Evolutionary conservation across 1,139 yeast species (phyloP), one percentile per base, ranked within the genome.

Genomic region (Blastobotrys capitulatus): DNA sequence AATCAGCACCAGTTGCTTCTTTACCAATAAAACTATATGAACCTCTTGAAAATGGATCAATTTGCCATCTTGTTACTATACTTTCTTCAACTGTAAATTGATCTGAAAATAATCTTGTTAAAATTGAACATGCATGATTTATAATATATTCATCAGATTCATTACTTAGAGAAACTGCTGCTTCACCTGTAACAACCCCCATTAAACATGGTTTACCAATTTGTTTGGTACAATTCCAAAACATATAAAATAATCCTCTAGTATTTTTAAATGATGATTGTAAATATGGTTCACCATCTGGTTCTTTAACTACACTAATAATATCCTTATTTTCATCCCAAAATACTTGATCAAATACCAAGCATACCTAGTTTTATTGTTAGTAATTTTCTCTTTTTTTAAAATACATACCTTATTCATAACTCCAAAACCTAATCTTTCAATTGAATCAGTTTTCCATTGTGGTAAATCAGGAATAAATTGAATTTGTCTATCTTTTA

Each of bases 391-490:
- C 43, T 32, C 22, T 27, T 16, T 9, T 35, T n/a, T 18, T 42
- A 6, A 9, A 27, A 38, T 20, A 45, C 60, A 38, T 16, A 63
- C 68, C 56, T 72, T 72, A 58, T 72, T 72, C 37, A 68, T 63
- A 13, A 65, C 68, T 1, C 76, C 76, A 48, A 65, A 70, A 2
- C 73, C 74, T 5, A 72, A 61, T 1, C 71, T 60, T 48, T 65
- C 67, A 38, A 72, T 71, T 22, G 73, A 65, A 46, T 68, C 69
- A 7, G 63, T 54, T 50, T 72, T 72, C 72, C 73, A 68, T 38
- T 67, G 70, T 8, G 76, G 76, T 15, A 72, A 54, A 44, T 69
- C 73, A 0, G 76, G 76, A 42, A 67, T 66, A 50, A 72, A 72
- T 54, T 68, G 71, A 37, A 72, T 60, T 2, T 65, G 54, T 10